Base-by-base conservation (phyloP, 371 early-diverging fungal species). In the Dichotomocladium elegans region DNA sequence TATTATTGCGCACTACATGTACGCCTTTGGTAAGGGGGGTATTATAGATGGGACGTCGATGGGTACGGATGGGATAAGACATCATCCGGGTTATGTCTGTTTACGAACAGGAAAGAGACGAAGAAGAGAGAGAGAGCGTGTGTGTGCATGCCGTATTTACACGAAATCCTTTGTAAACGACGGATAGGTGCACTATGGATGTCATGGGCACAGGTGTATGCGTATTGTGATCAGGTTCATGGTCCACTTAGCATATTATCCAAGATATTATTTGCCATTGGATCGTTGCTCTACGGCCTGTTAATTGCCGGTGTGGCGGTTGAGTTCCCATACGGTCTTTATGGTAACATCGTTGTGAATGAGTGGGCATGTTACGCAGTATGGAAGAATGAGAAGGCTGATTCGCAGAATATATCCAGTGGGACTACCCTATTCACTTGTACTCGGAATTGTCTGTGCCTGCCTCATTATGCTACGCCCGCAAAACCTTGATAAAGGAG, bases 1-100 rank as follows among this genome's bases (percentile, higher is more conserved):
- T 40, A 63, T 60, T 17, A 69, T 77, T 46, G 80, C 78, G 0
- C 83, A 82, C 63, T 82, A 82, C 48, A 71, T 82, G 66, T 82
- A 82, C 60, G 83, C 80, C n/a, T 22, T 27, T 30, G 55, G 55
- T 46, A 40, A 3, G 51, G 14, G n/a, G 3, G 0, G 19, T 21
- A 37, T 22, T 25, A n/a, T 19, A 14, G 6, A 15, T 9, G 8
- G 11, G 19, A 15, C 21, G 6, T 14, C n/a, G n/a, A n/a, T n/a
- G n/a, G n/a, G n/a, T n/a, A n/a, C n/a, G n/a, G n/a, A n/a, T n/a
- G n/a, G n/a, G n/a, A n/a, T n/a, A n/a, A n/a, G n/a, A n/a, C n/a
- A n/a, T n/a, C n/a, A n/a, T n/a, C n/a, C n/a, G n/a, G n/a, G n/a
- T n/a, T n/a, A n/a, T n/a, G n/a, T n/a, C n/a, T n/a, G n/a, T n/a